Percentiles rank a stretch among this genome's conserved stretches.
phyloP scores from a whole-genome alignment of 345 rosid species.

The Eucalyptus melliodora region DNA sequence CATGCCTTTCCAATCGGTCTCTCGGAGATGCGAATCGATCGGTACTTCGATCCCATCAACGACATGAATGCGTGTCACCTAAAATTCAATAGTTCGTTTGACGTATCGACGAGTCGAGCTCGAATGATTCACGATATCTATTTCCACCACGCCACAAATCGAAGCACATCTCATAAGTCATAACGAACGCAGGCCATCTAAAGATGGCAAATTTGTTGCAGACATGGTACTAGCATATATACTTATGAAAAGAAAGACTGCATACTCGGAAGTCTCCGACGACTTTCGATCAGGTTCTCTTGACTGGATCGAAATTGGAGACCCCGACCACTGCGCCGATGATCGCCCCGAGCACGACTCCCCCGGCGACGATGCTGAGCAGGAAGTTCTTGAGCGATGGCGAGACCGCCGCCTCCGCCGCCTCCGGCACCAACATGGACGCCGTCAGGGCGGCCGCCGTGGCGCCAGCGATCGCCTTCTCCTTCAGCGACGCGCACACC shows the following conservation, averaged over 20 bases:
- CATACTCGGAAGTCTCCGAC: not conserved
- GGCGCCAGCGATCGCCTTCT: constrained; percentile 55
- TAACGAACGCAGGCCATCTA: not conserved
- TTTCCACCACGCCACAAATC: not conserved
- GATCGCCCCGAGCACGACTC: constrained; percentile 39
- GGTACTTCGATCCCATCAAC: not conserved
- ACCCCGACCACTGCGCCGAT: constrained; percentile 69
- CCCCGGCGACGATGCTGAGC: constrained; percentile 80
- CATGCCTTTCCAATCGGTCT: accelerated
- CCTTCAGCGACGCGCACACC: constrained; percentile 55
- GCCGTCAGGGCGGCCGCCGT: constrained; percentile 67
- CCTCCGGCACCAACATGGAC: constrained; percentile 65
- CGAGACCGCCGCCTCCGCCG: constrained; percentile 62
- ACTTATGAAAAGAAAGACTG: not conserved
- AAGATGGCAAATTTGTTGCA: not conserved
- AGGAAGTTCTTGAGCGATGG: constrained; percentile 93
- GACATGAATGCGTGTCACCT: not conserved
- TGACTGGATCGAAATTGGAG: constrained; percentile 68
- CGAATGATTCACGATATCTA: not conserved
- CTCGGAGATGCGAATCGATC: accelerated
- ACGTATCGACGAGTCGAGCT: not conserved
- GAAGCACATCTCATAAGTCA: not conserved
- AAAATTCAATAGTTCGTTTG: not conserved
- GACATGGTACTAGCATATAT: not conserved
- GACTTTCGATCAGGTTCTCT: constrained; percentile 26